Conservation (phyloP, 225 moss, liverwort and hornwort genomes). For the Marchantia paleacea region DNA sequence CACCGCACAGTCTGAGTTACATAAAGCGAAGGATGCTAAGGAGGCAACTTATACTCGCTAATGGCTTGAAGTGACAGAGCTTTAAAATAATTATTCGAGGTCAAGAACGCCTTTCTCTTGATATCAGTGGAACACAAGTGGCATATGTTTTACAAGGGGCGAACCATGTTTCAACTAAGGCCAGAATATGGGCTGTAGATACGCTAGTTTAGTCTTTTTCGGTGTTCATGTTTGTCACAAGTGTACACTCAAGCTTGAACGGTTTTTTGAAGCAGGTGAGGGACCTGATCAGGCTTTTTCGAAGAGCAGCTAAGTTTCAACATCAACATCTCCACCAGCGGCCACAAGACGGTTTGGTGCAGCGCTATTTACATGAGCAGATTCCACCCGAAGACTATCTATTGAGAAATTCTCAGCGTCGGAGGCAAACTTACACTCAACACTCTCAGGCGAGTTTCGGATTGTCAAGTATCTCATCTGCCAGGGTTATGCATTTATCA, state of each 20-base stretch:
- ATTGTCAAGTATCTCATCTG: slow-evolving; percentile 40
- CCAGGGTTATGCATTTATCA: slow-evolving; percentile 37
- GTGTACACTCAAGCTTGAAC: background rate
- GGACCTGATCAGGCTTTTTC: slow-evolving; percentile 36
- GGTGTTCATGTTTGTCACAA: too few species aligned
- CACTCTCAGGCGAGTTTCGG: slow-evolving; percentile 49
- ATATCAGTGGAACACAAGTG: background rate
- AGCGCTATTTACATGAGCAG: slow-evolving; percentile 25
- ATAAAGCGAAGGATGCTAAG: background rate
- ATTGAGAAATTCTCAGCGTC: slow-evolving; percentile 26
- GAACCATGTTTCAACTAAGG: background rate
- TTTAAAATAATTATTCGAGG: too few species aligned
- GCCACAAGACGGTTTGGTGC: slow-evolving; percentile 13
- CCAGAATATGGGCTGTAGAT: background rate
- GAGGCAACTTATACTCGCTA: too few species aligned
- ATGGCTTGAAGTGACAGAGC: too few species aligned
- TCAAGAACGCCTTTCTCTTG: too few species aligned
- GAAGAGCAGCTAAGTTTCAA: slow-evolving; percentile 29
- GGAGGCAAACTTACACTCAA: slow-evolving; percentile 34
- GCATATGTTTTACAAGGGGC: background rate
- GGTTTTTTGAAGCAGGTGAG: slow-evolving; percentile 29
- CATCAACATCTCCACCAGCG: slow-evolving; percentile 14
- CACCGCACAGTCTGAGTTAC: background rate
- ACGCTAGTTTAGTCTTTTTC: background rate
- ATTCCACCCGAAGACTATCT: slow-evolving; percentile 29